Conservation (phyloP, 1,284 basidiomycete genomes). For the Ustilago vetiveriae region DNA sequence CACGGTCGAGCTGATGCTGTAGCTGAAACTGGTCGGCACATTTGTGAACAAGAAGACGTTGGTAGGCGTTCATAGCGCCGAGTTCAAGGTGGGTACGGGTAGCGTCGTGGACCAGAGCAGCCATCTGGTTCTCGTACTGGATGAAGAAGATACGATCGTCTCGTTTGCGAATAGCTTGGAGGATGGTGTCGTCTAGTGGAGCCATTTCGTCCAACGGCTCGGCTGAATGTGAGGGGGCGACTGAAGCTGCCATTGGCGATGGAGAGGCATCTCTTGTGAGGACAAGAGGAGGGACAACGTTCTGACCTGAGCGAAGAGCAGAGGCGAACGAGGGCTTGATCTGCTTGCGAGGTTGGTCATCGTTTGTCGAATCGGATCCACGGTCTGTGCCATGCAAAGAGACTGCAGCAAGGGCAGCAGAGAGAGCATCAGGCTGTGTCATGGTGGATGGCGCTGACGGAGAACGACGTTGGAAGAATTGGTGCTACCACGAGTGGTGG, state of each 20-base stretch:
- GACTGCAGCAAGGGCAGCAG: constrained; percentile 10
- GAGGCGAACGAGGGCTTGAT: constrained; percentile 24
- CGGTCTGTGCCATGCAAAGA: constrained; percentile 3
- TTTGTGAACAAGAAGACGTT: constrained; percentile 50
- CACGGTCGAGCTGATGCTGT: constrained; percentile 39
- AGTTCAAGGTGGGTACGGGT: constrained; percentile 34
- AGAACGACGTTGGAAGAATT: too few relatives aligned
- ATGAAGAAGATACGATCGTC: constrained; percentile 56
- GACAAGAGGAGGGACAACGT: neutral
- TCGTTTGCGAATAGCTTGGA: constrained; percentile 47
- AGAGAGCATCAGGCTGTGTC: constrained; percentile 27
- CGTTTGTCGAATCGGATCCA: neutral
- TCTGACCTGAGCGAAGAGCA: constrained; percentile 18
- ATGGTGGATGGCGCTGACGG: too few relatives aligned
- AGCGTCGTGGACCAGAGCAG: constrained; percentile 26
- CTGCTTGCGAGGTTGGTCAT: neutral
- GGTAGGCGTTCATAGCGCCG: constrained; percentile 57
- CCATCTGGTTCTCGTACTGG: constrained; percentile 53
- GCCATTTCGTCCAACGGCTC: constrained; percentile 1
- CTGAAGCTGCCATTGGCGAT: neutral
- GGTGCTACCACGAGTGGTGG: too few relatives aligned
- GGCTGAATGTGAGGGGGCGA: neutral
- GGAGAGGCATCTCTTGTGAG: neutral
- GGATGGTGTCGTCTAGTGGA: constrained; percentile 42
- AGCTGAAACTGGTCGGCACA: constrained; percentile 54